These are phyloP conservation scores for Bromus sterilis DNA, from an alignment of 176 grass and related monocot species.

Conservation along the genomic window DNA sequence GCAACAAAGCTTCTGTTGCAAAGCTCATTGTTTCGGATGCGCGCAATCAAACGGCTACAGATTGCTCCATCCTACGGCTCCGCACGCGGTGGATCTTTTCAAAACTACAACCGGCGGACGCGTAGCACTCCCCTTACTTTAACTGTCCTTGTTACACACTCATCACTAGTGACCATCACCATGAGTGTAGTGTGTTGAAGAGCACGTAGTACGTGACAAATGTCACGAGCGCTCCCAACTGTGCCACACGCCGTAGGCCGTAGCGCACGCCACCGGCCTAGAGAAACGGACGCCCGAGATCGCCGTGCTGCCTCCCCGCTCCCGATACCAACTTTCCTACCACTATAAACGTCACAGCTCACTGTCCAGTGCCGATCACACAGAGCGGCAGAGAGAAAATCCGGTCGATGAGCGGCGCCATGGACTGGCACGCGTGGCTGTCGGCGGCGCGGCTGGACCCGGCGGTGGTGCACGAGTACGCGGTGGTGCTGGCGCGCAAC, in stretches of 20 bases:
- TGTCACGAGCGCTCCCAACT: conserved; percentile 29
- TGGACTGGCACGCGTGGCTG: conserved; percentile 67
- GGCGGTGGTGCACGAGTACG: conserved; percentile 47
- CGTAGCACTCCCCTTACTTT: too few species aligned
- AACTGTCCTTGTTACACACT: background rate
- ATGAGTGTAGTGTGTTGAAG: background rate
- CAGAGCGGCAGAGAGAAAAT: background rate
- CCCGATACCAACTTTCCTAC: background rate
- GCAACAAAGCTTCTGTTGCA: too few species aligned
- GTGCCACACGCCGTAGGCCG: background rate
- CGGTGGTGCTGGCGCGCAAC: conserved; percentile 47
- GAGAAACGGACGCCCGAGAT: background rate
- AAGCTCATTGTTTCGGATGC: too few species aligned
- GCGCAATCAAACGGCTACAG: too few species aligned
- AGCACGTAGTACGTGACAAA: conserved; percentile 15
- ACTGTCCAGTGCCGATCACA: too few species aligned
- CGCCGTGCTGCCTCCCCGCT: background rate
- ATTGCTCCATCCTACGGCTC: too few species aligned
- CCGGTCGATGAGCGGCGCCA: background rate
- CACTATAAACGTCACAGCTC: too few species aligned
- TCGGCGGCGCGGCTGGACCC: conserved; percentile 33
- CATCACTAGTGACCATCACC: background rate
- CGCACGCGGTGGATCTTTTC: too few species aligned
- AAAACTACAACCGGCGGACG: too few species aligned
- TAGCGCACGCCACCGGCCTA: background rate